phyloP scores from a whole-genome alignment of 2,329 filamentous ascomycete species.

The Fusarium pseudonygamai region DNA sequence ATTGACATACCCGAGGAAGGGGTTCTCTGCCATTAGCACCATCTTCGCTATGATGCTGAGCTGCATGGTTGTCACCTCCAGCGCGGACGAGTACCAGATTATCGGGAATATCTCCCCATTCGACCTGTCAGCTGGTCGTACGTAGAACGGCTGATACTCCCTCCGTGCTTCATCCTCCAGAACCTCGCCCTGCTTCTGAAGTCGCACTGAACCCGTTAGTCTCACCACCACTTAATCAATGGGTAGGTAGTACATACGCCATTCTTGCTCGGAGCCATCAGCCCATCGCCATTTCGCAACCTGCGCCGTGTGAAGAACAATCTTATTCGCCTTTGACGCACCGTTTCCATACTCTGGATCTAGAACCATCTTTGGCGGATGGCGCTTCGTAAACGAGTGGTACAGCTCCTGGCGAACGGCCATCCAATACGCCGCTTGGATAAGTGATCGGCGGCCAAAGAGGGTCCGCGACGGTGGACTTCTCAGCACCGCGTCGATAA shows the following conservation, averaged over 20 bases:
- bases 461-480: conserved; percentile 50
- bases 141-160: conserved; percentile 49
- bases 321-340: conserved; percentile 51
- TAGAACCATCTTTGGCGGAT: conserved; percentile 51
- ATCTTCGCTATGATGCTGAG: conserved; percentile 53
- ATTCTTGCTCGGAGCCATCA: conserved; percentile 48
- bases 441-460: conserved; percentile 49
- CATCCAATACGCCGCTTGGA: conserved; percentile 55
- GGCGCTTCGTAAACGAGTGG: conserved; percentile 51
- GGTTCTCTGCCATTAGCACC: conserved; percentile 53
- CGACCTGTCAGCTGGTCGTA: conserved; percentile 47
- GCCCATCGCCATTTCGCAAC: conserved; percentile 55
- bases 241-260: conserved; percentile 42
- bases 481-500: conserved; percentile 52
- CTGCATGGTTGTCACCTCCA: conserved; percentile 54
- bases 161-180: conserved; percentile 47
- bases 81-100: conserved; percentile 52
- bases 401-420: conserved; percentile 54
- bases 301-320: conserved; percentile 54
- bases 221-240: background rate
- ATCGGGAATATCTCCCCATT: conserved; percentile 53
- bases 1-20: conserved; percentile 46
- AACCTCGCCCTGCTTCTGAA: conserved; percentile 49
- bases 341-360: conserved; percentile 48
- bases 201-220: conserved; percentile 42